Percentiles rank a stretch among this genome's conserved stretches.
Conservation (phyloP, 345 rosid species). For the Crucihimalaya himalaica region DNA sequence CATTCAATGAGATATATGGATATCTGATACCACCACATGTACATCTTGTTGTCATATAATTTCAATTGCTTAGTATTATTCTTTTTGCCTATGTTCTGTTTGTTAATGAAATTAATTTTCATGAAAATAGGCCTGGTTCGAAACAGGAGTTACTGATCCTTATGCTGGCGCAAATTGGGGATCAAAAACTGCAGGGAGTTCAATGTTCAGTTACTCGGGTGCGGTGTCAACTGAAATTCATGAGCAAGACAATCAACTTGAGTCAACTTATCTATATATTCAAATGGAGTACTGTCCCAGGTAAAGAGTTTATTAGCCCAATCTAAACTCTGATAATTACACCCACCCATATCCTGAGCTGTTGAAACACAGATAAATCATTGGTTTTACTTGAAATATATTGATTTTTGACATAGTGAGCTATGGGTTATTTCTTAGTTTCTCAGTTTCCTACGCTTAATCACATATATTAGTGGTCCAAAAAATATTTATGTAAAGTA, state of each 20-base stretch:
- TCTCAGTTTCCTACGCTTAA: not conserved
- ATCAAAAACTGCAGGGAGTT: slow-evolving; percentile 76
- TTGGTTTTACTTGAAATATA: not conserved
- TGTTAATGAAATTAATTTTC: slow-evolving; percentile 4
- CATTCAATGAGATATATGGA: slow-evolving; percentile 1
- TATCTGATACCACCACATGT: slow-evolving; percentile 10
- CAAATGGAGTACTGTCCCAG: slow-evolving; percentile 98
- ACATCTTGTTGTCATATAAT: slow-evolving; percentile 5
- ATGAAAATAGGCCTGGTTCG: slow-evolving; percentile 75
- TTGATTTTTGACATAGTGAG: slow-evolving; percentile 7
- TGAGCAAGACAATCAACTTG: slow-evolving; percentile 71
- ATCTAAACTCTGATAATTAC: not conserved
- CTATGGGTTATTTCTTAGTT: slow-evolving; percentile 3
- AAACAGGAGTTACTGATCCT: slow-evolving; percentile 79
- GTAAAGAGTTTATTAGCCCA: slow-evolving; percentile 43
- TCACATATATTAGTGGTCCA: slow-evolving; percentile 12
- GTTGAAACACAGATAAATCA: not conserved
- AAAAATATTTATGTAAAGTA: not conserved
- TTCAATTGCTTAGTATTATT: slow-evolving; percentile 17
- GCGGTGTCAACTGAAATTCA: slow-evolving; percentile 54
- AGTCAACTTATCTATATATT: slow-evolving; percentile 82
- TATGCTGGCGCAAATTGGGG: slow-evolving; percentile 64
- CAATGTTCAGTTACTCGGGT: slow-evolving; percentile 58
- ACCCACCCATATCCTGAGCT: not conserved
- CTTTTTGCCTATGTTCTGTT: not conserved